Conservation (phyloP, 164 flowering plant species). For the Cinnamomum micranthum region DNA sequence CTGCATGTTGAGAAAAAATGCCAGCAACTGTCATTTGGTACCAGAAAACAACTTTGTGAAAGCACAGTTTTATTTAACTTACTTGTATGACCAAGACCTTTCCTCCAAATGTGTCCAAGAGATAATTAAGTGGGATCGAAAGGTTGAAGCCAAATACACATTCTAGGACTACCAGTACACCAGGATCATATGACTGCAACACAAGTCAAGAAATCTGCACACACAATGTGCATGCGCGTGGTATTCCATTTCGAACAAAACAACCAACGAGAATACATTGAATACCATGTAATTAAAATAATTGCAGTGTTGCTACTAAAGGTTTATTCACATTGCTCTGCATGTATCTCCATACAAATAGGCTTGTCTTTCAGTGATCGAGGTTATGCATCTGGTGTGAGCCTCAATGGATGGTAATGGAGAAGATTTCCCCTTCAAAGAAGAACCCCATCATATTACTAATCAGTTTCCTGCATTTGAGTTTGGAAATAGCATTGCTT, state of each 20-base stretch:
- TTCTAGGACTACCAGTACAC: conserved; percentile 58
- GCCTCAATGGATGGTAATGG: not conserved
- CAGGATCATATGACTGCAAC: conserved; percentile 76
- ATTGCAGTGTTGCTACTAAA: not conserved
- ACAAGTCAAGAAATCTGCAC: conserved; percentile 30
- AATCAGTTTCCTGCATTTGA: not conserved
- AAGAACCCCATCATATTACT: not conserved
- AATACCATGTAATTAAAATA: not conserved
- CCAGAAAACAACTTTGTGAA: not conserved
- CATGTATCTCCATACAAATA: not conserved
- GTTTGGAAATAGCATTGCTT: not conserved
- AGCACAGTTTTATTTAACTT: not conserved
- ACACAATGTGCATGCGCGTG: not conserved
- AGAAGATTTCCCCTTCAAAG: no score
- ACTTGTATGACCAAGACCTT: conserved; percentile 74
- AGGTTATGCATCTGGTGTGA: not conserved
- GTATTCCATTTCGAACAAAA: not conserved
- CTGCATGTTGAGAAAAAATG: conserved; percentile 24
- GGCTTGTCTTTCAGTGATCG: not conserved
- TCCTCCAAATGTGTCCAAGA: conserved; percentile 49
- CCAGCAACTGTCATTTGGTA: not conserved
- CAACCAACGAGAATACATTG: not conserved
- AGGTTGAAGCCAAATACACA: conserved; percentile 70
- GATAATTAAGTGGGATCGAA: conserved; percentile 73
- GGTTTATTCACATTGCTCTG: not conserved